These are phyloP conservation scores for Eragrostis nindensis DNA, from an alignment of 176 grass and related monocot genomes.

Conservation along the genomic window DNA sequence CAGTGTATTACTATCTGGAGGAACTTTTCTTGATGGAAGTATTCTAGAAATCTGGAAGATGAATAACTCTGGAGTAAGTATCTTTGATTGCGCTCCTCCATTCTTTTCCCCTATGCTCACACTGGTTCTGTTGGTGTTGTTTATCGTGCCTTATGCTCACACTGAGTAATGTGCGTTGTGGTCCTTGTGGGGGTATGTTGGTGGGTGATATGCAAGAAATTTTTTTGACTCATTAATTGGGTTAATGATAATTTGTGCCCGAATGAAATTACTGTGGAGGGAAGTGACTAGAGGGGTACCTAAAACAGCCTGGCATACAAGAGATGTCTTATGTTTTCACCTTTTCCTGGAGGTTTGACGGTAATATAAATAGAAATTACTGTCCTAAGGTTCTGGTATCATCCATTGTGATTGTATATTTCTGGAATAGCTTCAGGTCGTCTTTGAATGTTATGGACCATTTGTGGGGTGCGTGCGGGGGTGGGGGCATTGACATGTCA, in stretches of 20 bases:
- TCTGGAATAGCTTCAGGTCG: too few relatives aligned
- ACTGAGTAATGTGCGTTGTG: neutral
- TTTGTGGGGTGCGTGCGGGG: too few relatives aligned
- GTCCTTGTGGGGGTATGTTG: neutral
- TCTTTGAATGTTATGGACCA: too few relatives aligned
- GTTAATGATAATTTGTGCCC: slow-evolving; percentile 2
- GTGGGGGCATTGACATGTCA: neutral
- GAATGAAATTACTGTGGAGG: neutral
- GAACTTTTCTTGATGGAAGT: slow-evolving; percentile 65
- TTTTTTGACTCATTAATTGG: slow-evolving; percentile 17
- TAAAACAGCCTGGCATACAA: too few relatives aligned
- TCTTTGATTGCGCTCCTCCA: neutral
- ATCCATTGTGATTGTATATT: too few relatives aligned
- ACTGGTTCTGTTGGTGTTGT: neutral
- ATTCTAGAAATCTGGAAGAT: slow-evolving; percentile 61
- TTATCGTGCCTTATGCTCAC: neutral
- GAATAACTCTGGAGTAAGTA: slow-evolving; percentile 65
- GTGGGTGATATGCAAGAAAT: neutral
- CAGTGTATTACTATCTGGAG: slow-evolving; percentile 67
- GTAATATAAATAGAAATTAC: too few relatives aligned
- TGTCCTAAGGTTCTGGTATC: too few relatives aligned
- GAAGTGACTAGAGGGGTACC: slow-evolving; percentile 21
- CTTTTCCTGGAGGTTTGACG: too few relatives aligned
- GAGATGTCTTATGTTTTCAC: too few relatives aligned
- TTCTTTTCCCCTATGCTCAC: neutral